A percentile compares a stretch with the other conserved stretches of the same genome.
Conservation (phyloP, 202 grass and related monocot genomes). For the Setaria italica region DNA sequence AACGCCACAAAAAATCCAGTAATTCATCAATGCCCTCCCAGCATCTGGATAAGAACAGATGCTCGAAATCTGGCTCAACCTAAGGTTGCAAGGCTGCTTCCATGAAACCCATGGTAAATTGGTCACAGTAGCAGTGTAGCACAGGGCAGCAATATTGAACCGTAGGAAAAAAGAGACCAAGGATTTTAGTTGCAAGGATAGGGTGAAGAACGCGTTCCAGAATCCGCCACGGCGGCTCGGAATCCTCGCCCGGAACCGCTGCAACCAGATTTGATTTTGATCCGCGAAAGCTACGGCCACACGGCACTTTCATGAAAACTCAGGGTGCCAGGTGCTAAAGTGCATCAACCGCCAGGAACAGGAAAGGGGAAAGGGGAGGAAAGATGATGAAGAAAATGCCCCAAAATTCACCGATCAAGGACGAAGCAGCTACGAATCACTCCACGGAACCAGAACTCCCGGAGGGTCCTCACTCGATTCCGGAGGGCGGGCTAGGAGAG, state of each 20-base stretch:
- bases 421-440: neutral
- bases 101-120: neutral
- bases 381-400: neutral
- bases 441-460: neutral
- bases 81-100: neutral
- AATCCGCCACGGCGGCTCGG: constrained; percentile 13
- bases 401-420: neutral
- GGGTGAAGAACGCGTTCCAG: constrained; percentile 1
- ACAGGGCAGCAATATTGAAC: neutral
- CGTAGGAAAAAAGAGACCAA: neutral
- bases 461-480: neutral
- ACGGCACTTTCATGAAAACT: neutral
- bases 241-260: neutral
- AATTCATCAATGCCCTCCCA: neutral
- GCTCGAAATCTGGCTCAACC: neutral
- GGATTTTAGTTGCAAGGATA: neutral
- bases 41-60: neutral
- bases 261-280: neutral
- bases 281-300: neutral
- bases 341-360: neutral
- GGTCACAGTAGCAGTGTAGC: neutral
- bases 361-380: neutral
- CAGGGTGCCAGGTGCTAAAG: constrained; percentile 29
- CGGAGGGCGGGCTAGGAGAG: neutral
- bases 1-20: neutral